phyloP scores from a whole-genome alignment of 441 rosid species.

The Populus hybrid region DNA sequence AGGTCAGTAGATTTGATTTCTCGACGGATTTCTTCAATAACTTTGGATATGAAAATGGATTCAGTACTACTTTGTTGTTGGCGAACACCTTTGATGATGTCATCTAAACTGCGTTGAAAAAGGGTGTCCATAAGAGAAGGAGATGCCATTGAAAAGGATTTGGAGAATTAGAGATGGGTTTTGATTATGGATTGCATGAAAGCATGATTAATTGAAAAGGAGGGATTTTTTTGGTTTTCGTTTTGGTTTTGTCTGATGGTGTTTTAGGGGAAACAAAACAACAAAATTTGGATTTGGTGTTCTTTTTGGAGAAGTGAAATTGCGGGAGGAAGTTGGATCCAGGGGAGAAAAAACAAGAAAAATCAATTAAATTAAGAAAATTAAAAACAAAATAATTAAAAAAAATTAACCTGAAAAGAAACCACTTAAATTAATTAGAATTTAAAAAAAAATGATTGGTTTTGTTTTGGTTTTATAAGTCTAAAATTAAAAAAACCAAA shows the following conservation, averaged over 20 bases:
- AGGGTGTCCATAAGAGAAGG: conserved; percentile 54
- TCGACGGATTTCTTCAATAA: conserved; percentile 65
- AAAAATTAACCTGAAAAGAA: too few relatives aligned
- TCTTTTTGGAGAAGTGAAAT: background rate
- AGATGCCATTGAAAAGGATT: conserved; percentile 30
- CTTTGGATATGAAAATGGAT: background rate
- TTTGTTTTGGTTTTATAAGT: too few relatives aligned
- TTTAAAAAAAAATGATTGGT: too few relatives aligned
- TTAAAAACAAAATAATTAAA: too few relatives aligned
- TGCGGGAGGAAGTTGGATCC: background rate
- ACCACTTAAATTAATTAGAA: too few relatives aligned
- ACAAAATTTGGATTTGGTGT: background rate
- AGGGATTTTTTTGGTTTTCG: background rate
- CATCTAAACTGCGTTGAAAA: conserved; percentile 64
- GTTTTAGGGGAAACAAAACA: background rate
- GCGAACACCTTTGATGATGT: conserved; percentile 61
- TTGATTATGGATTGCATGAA: background rate
- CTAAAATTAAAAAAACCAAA: too few relatives aligned
- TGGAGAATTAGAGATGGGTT: background rate
- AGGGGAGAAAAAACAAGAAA: too few relatives aligned
- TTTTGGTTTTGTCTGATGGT: background rate
- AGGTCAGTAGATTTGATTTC: conserved; percentile 83
- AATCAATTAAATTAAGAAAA: too few relatives aligned
- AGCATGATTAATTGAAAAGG: background rate
- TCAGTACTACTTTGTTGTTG: conserved; percentile 27